Percentiles rank a stretch among this genome's conserved stretches.
Conservation (phyloP, 2,329 filamentous ascomycete genomes). For the Zarea fungicola region DNA sequence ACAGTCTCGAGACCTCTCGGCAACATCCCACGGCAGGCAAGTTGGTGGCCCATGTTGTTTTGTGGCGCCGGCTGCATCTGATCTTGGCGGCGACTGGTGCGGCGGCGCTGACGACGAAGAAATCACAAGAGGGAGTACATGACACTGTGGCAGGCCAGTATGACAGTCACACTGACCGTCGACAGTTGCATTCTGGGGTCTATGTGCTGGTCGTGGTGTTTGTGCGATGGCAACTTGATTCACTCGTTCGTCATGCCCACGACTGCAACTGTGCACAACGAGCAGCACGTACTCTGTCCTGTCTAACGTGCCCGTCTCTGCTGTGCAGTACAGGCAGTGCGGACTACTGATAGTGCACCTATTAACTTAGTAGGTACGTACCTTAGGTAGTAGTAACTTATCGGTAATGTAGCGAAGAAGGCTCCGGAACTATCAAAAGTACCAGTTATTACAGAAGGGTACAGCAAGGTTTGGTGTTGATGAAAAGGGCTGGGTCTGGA, state of each 20-base stretch:
- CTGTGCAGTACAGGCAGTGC: not conserved
- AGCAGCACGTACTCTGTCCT: not conserved
- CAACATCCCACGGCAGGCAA: not conserved
- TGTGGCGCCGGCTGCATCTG: not conserved
- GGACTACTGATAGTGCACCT: not conserved
- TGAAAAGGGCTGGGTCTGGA: not conserved
- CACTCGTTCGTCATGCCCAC: not conserved
- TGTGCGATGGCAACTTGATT: conserved; percentile 1
- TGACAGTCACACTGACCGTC: not conserved
- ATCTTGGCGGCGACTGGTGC: not conserved
- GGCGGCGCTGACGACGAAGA: not conserved
- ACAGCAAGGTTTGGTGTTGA: no score
- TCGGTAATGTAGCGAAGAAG: no score
- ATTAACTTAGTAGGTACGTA: no score
- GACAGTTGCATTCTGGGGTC: not conserved
- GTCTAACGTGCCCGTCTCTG: no score
- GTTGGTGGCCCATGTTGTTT: not conserved
- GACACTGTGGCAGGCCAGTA: not conserved
- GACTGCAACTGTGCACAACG: not conserved
- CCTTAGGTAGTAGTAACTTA: no score
- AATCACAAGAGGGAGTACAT: not conserved
- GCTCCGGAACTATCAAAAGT: no score
- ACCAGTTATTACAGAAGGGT: no score
- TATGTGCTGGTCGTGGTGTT: not conserved
- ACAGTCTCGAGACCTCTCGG: not conserved